A percentile compares a stretch with the other conserved stretches of the same genome.
Conservation (phyloP, 768 basidiomycete genomes). For the Pisolithus albus region DNA sequence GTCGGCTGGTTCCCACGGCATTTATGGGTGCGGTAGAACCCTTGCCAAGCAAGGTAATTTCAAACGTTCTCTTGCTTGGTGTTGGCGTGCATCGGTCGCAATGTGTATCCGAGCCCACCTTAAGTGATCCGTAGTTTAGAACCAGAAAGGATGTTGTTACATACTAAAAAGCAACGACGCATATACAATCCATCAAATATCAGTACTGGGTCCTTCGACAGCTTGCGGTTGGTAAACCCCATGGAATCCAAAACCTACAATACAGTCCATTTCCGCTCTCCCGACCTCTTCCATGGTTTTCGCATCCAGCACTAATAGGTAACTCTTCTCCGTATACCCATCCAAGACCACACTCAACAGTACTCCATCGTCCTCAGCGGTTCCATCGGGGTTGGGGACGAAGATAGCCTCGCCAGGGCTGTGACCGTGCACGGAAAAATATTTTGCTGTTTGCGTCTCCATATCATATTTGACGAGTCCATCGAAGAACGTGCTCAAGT, state of each 20-base stretch:
- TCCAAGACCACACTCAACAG: conserved; percentile 33
- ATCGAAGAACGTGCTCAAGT: conserved; percentile 28
- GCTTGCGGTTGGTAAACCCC: conserved; percentile 18
- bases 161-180: too few relatives aligned
- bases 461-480: conserved; percentile 32
- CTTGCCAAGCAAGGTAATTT: too few relatives aligned
- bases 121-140: too few relatives aligned
- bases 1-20: too few relatives aligned
- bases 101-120: too few relatives aligned
- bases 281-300: conserved; percentile 30
- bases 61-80: too few relatives aligned
- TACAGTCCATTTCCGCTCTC: conserved; percentile 28
- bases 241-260: conserved; percentile 33
- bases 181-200: conserved; percentile 7
- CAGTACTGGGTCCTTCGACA: conserved; percentile 10
- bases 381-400: conserved; percentile 22
- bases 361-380: conserved; percentile 31
- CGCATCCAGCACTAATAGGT: conserved; percentile 32
- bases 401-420: conserved; percentile 35
- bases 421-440: conserved; percentile 25
- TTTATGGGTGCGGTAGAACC: too few relatives aligned
- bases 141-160: too few relatives aligned
- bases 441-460: conserved; percentile 13
- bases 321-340: conserved; percentile 24
- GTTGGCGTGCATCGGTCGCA: too few relatives aligned